Base-by-base conservation (phyloP, 1,284 basidiomycete genomes). In the Porodaedalea pini region DNA sequence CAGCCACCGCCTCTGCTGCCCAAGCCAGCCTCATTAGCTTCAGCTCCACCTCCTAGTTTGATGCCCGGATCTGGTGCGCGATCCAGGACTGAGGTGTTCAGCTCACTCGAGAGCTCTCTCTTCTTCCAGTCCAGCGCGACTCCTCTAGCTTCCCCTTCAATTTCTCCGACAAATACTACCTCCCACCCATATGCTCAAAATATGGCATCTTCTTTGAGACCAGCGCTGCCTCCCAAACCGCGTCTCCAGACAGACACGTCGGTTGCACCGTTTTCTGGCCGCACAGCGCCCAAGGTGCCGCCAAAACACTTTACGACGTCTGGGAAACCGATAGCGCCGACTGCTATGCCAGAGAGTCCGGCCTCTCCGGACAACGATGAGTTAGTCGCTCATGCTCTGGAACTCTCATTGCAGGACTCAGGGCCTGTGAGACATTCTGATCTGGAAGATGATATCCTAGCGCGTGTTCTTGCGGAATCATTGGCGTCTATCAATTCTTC, bases 391-490 rank as follows among this genome's bases (percentile, higher is more conserved):
- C 66, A 67, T 11, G 77, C 71, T 7, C 66, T 88, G 19, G 77
- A 78, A n/a, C 62, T 84, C 31, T 86, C 86, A 2, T 74, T 75
- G 40, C 75, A 77, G 41, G 79, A 82, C 56, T 72, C 76, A 3
- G 67, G 67, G 27, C 71, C 56, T 41, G 19, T 27, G 34, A 25
- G 45, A 23, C 31, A n/a, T 11, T 25, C 43, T 40, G 51, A 58
- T 47, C 8, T 27, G 17, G 57, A 55, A n/a, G 57, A 59, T 19
- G 57, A 50, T 32, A 45, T 55, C 29, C 27, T 59, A 2, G 57
- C 53, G 34, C 52, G 57, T 8, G 57, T 59, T 1, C n/a, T 59
- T 13, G 47, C 37, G 15, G 57, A 59, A 39, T 59, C 57, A 21
- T 31, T 59, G 39, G 31, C 52, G 21, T 17, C 53, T 32, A 31